Conservation (phyloP, 148 eudicot genomes). For the Suaeda aralocaspica region DNA sequence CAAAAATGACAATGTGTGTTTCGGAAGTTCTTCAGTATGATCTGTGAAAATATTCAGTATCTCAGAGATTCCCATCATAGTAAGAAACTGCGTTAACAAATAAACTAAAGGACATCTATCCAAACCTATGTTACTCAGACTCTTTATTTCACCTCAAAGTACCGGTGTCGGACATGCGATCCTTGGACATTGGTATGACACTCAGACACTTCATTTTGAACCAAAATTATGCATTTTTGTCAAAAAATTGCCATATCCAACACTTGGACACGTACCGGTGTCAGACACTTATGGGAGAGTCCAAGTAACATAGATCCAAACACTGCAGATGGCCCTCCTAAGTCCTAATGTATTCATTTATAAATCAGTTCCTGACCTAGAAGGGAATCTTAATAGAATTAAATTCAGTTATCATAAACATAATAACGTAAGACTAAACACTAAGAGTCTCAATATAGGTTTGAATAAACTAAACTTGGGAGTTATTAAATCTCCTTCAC, state of each 20-base stretch:
- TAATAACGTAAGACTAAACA: background rate
- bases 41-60: conserved; percentile 39
- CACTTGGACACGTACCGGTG: no score
- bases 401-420: background rate
- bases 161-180: no score
- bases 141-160: no score
- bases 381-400: background rate
- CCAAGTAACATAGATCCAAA: background rate
- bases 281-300: no score
- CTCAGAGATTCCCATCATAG: conserved; percentile 18
- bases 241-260: no score
- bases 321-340: background rate
- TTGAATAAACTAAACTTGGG: background rate
- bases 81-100: background rate
- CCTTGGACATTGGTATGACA: no score
- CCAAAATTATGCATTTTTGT: no score
- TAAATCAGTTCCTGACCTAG: background rate
- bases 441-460: background rate
- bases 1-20: conserved; percentile 94
- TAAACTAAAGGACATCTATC: background rate
- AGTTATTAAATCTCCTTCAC: background rate
- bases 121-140: no score
- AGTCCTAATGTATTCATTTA: background rate
- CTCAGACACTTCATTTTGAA: no score
- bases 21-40: conserved; percentile 70